phyloP scores from a whole-genome alignment of 345 rosid genomes.

The Psidium guajava region DNA sequence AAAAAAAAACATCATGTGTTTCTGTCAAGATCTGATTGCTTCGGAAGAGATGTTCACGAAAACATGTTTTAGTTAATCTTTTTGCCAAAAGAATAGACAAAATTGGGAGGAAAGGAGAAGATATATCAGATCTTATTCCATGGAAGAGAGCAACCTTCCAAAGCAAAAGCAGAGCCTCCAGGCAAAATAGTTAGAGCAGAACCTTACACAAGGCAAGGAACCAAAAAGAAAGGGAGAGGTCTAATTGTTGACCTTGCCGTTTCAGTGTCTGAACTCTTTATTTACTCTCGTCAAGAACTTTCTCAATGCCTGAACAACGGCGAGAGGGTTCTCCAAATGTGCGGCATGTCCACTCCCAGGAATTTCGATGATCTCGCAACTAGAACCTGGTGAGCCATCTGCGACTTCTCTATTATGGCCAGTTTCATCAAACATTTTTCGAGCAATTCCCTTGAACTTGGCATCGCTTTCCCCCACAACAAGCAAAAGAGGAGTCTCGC shows the following conservation, averaged over 20 bases:
- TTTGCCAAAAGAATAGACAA: neutral
- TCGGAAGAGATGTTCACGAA: neutral
- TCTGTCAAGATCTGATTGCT: neutral
- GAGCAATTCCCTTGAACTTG: constrained; percentile 60
- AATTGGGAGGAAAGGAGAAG: neutral
- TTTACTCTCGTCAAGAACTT: constrained; percentile 31
- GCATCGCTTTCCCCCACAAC: constrained; percentile 57
- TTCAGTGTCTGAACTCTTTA: neutral
- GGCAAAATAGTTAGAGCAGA: neutral
- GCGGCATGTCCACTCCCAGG: constrained; percentile 76
- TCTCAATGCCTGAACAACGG: constrained; percentile 38
- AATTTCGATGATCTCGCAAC: constrained; percentile 38
- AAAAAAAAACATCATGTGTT: neutral
- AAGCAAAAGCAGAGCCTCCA: neutral
- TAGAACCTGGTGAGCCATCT: neutral
- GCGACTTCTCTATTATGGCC: neutral
- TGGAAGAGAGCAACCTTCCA: neutral
- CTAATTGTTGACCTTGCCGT: neutral
- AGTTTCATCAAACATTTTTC: constrained; percentile 28
- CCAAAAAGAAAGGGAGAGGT: neutral
- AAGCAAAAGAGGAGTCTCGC: constrained; percentile 40
- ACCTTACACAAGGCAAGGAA: neutral
- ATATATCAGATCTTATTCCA: neutral
- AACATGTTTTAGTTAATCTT: neutral
- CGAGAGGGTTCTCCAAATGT: constrained; percentile 79